Evolutionary conservation across 495 filamentous ascomycete species (phyloP).

Genomic region (Stereocaulon alpinum): DNA sequence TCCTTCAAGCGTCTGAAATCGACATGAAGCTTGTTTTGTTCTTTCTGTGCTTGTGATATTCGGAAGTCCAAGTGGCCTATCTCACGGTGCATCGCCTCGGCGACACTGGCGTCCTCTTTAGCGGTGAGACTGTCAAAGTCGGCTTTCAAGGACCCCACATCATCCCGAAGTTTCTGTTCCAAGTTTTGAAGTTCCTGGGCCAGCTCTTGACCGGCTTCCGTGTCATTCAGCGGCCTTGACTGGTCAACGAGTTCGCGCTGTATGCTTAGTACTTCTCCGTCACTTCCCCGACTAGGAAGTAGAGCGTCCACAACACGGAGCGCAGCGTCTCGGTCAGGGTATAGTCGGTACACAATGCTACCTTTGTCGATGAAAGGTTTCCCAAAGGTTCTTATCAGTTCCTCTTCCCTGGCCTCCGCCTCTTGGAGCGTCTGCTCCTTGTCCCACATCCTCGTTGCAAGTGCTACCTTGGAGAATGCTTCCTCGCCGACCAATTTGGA

Average conservation of each 20-base stretch:
- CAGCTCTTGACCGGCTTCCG: neutral
- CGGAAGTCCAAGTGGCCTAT: neutral
- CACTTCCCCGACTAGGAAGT: neutral
- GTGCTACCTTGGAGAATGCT: neutral
- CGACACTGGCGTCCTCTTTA: neutral
- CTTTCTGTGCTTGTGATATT: neutral
- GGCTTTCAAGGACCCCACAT: neutral
- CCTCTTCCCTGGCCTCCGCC: neutral
- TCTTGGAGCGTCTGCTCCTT: too few species aligned
- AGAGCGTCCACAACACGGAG: neutral
- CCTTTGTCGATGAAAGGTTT: neutral
- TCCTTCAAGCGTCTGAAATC: neutral
- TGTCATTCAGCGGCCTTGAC: neutral
- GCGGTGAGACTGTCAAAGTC: neutral
- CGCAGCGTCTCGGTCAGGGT: neutral
- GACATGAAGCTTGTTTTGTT: neutral
- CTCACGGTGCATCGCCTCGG: neutral
- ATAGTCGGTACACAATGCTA: neutral
- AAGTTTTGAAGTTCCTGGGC: neutral
- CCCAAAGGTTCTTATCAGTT: neutral
- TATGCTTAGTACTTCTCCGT: neutral
- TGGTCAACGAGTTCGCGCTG: neutral
- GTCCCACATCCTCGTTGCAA: neutral
- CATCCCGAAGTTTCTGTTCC: neutral
- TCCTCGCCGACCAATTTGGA: neutral